A percentile compares a stretch with the other conserved stretches of the same genome.
Conservation (phyloP, 176 grass and related monocot species). For the Typha latifolia region DNA sequence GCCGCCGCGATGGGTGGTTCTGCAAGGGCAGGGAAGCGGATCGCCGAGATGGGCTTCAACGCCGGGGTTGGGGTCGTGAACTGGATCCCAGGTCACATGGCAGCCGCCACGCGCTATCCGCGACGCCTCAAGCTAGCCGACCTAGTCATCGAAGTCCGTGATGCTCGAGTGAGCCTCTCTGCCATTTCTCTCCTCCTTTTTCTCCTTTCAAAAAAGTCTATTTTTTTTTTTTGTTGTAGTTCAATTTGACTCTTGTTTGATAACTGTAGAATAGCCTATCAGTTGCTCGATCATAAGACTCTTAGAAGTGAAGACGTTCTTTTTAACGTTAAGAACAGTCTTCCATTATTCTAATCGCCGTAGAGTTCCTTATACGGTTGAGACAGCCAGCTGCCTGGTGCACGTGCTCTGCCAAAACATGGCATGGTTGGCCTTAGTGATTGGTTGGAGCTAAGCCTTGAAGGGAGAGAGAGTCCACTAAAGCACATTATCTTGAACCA, state of each 20-base stretch:
- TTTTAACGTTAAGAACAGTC: too few species aligned
- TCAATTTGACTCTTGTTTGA: background rate
- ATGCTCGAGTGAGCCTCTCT: conserved; percentile 55
- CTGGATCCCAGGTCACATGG: conserved; percentile 98
- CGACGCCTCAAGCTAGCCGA: conserved; percentile 82
- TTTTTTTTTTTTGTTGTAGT: background rate
- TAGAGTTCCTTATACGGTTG: too few species aligned
- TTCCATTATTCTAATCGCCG: too few species aligned
- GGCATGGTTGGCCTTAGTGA: too few species aligned
- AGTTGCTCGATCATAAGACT: conserved; percentile 21
- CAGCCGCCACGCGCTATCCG: conserved; percentile 82
- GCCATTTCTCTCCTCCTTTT: background rate
- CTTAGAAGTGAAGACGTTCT: background rate
- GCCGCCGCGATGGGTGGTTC: conserved; percentile 27
- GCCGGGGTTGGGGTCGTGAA: conserved; percentile 56
- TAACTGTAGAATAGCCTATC: background rate
- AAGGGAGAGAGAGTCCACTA: too few species aligned
- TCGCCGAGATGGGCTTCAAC: conserved; percentile 84
- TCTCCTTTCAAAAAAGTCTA: background rate
- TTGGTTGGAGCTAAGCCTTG: too few species aligned
- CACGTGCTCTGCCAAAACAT: too few species aligned
- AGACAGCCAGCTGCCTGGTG: too few species aligned
- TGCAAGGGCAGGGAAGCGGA: conserved; percentile 37
- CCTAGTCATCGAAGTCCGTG: conserved; percentile 91
- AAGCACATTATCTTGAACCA: too few species aligned